Evolutionary conservation across 2,329 filamentous ascomycete species (phyloP), one percentile per base, ranked within the genome.

Genomic region (Phyllosticta ampelicida): DNA sequence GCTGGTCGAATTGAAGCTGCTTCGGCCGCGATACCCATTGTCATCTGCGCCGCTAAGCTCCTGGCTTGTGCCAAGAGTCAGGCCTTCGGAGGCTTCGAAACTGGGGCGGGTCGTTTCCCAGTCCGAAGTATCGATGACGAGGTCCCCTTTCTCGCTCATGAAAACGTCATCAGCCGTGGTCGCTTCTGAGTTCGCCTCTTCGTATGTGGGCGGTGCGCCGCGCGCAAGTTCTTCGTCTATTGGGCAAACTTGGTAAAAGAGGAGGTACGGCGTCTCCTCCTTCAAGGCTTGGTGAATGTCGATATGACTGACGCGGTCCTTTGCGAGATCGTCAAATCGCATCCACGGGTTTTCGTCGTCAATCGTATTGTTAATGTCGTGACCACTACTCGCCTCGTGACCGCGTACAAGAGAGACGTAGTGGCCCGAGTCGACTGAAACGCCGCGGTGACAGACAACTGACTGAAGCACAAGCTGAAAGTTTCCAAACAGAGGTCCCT

Each of bases 231-330:
- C 80, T 58, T 91, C 87, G 28, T 89, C 83, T 66, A 95, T 90
- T 0, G 92, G 91, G 28, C 95, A 82, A 48, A 97, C 89, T 70
- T 96, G 92, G 67, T 96, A 99, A 71, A 97, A 97, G 0, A 99
- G 77, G 6, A 97, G 80, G 69, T 97, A 97, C 0, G 94, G 92
- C 70, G 90, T 95, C 70, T 96, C 91, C n/a, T 86, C 81, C 63
- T 83, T 86, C 54, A 97, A 74, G 0, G 89, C 86, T 63, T 86
- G 75, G 61, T 88, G 85, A 62, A 96, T 86, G 65, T 95, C 83
- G 53, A 96, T 85, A 57, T 86, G 80, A 0, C 79, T 80, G 2
- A 97, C 86, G 23, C 92, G 83, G 58, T 85, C 79, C 36, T 81
- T 76, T 0, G 83, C 75, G n/a, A 97, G 77, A 69, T 99, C 94